Evolutionary conservation across 345 rosid species (phyloP).

Genomic region (Heritiera fomes): DNA sequence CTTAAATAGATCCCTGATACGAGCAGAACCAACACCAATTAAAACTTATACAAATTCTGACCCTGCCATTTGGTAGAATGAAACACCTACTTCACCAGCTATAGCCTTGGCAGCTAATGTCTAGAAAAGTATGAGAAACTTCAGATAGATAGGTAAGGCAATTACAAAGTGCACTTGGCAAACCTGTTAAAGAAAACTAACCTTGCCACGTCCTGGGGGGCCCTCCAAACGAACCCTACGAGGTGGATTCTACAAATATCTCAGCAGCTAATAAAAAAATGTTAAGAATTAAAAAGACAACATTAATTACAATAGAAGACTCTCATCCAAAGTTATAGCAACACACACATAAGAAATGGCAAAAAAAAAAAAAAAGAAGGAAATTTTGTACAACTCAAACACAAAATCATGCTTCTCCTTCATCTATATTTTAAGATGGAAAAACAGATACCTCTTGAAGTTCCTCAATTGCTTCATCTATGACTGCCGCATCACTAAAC

Average conservation of each 20-base stretch:
- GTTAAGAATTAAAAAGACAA: slow-evolving; percentile 13
- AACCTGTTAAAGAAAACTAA: slow-evolving; percentile 31
- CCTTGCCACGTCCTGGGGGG: slow-evolving; percentile 97
- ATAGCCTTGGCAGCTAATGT: slow-evolving; percentile 95
- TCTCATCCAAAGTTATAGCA: not conserved
- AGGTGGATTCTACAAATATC: slow-evolving; percentile 91
- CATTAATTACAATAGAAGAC: not conserved
- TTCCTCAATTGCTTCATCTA: slow-evolving; percentile 97
- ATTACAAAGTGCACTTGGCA: slow-evolving; percentile 6
- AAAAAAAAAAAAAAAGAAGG: not conserved
- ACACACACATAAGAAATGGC: not conserved
- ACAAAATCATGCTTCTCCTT: not conserved
- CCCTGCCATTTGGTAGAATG: slow-evolving; percentile 98
- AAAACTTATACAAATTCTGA: slow-evolving; percentile 94
- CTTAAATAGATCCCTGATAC: slow-evolving; percentile 93
- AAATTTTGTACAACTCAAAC: not conserved
- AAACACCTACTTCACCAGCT: slow-evolving; percentile 97
- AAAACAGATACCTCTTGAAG: slow-evolving; percentile 73
- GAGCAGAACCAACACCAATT: slow-evolving; percentile 97
- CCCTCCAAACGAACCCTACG: slow-evolving; percentile 95
- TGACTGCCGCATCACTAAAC: slow-evolving; percentile 87
- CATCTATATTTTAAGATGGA: slow-evolving; percentile 2
- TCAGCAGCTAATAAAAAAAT: slow-evolving; percentile 55
- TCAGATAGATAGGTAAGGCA: slow-evolving; percentile 21
- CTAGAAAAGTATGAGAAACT: slow-evolving; percentile 39